A percentile compares a stretch with the other conserved stretches of the same genome.
Evolutionary conservation across 768 basidiomycete genomes (phyloP).

Genomic region (Russula griseocarnosa): DNA sequence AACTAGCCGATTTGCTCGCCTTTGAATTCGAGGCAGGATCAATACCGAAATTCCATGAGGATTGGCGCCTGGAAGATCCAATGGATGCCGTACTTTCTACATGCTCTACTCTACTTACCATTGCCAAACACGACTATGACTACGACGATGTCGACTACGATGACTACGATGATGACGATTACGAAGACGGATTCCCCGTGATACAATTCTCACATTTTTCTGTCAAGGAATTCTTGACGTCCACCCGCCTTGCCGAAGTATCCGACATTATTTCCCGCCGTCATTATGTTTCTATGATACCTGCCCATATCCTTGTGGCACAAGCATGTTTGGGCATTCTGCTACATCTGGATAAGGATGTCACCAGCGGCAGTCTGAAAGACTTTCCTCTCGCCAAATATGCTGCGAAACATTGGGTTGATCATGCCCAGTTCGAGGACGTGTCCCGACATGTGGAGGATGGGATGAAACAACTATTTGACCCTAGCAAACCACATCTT

Average conservation of each 20-base stretch:
- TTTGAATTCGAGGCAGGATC: not conserved
- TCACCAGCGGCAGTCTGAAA: not conserved
- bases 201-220: not conserved
- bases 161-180: no score
- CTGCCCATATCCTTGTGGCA: not conserved
- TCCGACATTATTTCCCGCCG: not conserved
- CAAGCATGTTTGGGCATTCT: not conserved
- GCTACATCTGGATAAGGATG: not conserved
- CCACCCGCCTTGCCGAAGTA: not conserved
- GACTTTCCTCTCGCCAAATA: not conserved
- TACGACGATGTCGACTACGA: not conserved
- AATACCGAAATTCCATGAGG: not conserved
- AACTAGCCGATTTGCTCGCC: not conserved
- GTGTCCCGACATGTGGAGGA: not conserved
- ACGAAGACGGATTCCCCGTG: no score
- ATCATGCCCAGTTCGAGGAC: not conserved
- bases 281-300: not conserved
- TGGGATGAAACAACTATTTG: not conserved
- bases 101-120: not conserved
- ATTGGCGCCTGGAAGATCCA: not conserved
- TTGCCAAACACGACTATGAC: not conserved
- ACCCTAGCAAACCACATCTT: not conserved
- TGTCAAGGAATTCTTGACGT: not conserved
- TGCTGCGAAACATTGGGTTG: not conserved
- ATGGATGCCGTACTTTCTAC: not conserved